Percentiles rank a stretch among this genome's conserved stretches.
These are phyloP conservation scores for Exserohilum turcica DNA, from an alignment of 2,329 filamentous ascomycete genomes.

Conservation along the genomic window DNA sequence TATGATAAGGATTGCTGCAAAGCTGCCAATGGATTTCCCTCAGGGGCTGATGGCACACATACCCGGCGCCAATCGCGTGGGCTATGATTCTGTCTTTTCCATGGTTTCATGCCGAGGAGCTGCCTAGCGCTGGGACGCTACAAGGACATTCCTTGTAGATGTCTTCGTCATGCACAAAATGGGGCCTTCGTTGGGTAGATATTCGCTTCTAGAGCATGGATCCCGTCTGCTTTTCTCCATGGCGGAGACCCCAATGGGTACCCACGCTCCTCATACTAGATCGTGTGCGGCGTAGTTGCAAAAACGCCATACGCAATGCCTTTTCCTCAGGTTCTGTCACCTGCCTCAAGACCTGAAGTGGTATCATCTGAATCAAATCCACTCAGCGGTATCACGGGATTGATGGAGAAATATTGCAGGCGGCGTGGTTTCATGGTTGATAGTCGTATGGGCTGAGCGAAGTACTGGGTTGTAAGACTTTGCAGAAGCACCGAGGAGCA, in stretches of 20 bases:
- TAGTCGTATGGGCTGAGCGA: no score
- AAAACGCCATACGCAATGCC: not conserved
- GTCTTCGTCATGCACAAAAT: no score
- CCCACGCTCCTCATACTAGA: not conserved
- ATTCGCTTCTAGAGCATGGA: not conserved
- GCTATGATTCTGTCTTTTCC: not conserved
- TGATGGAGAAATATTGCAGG: no score
- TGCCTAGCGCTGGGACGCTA: no score
- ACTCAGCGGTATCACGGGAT: no score
- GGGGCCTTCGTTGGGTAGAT: not conserved
- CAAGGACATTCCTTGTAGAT: no score
- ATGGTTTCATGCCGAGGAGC: no score
- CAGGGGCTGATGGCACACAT: not conserved
- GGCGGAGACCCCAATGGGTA: not conserved
- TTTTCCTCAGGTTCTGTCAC: not conserved
- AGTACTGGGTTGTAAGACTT: not conserved
- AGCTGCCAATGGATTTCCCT: not conserved
- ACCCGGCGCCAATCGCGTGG: not conserved
- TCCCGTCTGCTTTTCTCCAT: not conserved
- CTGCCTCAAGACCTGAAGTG: no score
- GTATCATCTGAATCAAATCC: not conserved
- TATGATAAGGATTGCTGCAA: not conserved
- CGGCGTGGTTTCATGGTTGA: no score
- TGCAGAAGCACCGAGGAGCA: no score
- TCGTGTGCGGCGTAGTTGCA: conserved; percentile 1